phyloP scores from a whole-genome alignment of 345 rosid genomes.

The Boechera stricta region DNA sequence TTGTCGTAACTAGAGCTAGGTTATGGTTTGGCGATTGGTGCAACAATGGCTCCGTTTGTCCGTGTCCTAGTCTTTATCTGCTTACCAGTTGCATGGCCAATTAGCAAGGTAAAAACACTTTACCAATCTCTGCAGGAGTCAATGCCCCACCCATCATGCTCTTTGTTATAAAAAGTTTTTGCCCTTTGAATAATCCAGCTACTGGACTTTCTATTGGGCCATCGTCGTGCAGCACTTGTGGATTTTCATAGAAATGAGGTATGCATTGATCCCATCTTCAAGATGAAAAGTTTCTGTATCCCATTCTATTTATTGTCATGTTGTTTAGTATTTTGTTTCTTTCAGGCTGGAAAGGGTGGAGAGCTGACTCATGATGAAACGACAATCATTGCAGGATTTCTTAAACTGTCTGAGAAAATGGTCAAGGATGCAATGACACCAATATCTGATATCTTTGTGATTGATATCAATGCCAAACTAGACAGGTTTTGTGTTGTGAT shows the following conservation, averaged over 20 bases:
- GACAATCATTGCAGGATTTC: slow-evolving; percentile 98
- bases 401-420: slow-evolving; percentile 84
- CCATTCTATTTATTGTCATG: background rate
- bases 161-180: background rate
- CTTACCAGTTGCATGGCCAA: slow-evolving; percentile 91
- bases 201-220: slow-evolving; percentile 82
- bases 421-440: slow-evolving; percentile 95
- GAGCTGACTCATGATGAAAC: slow-evolving; percentile 98
- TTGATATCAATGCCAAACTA: slow-evolving; percentile 84
- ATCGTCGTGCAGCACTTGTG: slow-evolving; percentile 89
- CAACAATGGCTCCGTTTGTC: slow-evolving; percentile 82
- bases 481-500: slow-evolving; percentile 60
- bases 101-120: slow-evolving; percentile 76
- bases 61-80: slow-evolving; percentile 89
- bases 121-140: background rate
- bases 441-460: slow-evolving; percentile 72
- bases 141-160: background rate
- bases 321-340: slow-evolving; percentile 17
- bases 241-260: slow-evolving; percentile 96
- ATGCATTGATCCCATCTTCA: slow-evolving; percentile 34
- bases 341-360: slow-evolving; percentile 98
- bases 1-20: slow-evolving; percentile 14
- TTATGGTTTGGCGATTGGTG: slow-evolving; percentile 94
- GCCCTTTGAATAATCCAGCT: slow-evolving; percentile 53
- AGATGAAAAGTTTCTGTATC: slow-evolving; percentile 29